These are phyloP conservation scores for Sarocladium kiliense DNA, from an alignment of 2,329 filamentous ascomycete genomes.

Conservation along the genomic window DNA sequence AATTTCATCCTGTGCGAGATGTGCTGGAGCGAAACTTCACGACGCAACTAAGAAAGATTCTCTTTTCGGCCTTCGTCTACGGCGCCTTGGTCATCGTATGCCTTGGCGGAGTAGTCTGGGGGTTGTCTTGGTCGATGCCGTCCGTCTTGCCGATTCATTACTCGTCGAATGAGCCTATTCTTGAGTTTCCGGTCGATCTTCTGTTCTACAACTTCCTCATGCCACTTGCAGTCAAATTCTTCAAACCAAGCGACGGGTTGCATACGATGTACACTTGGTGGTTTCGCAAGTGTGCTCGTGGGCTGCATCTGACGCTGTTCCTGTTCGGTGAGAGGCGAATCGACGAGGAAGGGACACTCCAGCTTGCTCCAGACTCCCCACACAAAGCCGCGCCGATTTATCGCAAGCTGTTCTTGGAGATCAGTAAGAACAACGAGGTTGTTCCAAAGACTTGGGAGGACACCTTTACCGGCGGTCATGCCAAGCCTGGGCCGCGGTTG, in stretches of 20 bases:
- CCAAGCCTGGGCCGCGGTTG: conserved; percentile 26
- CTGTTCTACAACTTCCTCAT: conserved; percentile 97
- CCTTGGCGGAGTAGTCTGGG: conserved; percentile 93
- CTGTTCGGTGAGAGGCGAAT: conserved; percentile 77
- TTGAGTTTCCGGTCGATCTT: conserved; percentile 92
- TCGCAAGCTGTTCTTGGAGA: conserved; percentile 40
- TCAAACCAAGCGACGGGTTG: conserved; percentile 79
- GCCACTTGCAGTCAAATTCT: conserved; percentile 76
- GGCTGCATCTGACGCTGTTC: conserved; percentile 81
- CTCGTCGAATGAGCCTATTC: conserved; percentile 83
- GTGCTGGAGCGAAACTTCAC: conserved; percentile 89
- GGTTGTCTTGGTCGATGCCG: conserved; percentile 62
- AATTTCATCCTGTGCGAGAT: conserved; percentile 95
- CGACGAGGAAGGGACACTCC: conserved; percentile 74
- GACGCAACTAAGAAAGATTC: conserved; percentile 91
- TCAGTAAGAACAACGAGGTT: conserved; percentile 36
- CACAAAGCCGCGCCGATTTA: conserved; percentile 30
- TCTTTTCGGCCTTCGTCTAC: conserved; percentile 94
- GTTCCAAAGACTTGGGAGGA: conserved; percentile 54
- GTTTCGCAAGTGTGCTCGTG: conserved; percentile 81
- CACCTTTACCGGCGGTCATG: conserved; percentile 43
- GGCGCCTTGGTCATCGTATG: conserved; percentile 89
- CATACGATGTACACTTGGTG: conserved; percentile 92
- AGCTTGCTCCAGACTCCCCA: conserved; percentile 33
- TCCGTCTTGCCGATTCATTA: conserved; percentile 86